Evolutionary conservation across 1,284 basidiomycete genomes (phyloP), one percentile per base, ranked within the genome.

Genomic region (Puccinia sorghi): DNA sequence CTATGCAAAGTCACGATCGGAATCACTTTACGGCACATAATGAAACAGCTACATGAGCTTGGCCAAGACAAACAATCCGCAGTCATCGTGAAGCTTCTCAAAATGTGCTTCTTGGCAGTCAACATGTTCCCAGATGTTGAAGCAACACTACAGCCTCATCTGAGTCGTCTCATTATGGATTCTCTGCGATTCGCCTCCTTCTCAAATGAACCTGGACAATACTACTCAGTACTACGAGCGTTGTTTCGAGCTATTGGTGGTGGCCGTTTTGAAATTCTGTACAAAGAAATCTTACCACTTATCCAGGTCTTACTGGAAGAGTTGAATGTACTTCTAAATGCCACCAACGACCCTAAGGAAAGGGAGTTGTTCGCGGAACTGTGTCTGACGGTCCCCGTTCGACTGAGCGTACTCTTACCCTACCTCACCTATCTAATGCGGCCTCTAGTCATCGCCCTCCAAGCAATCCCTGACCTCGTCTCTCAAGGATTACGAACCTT

Each of bases 231-330:
- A n/a, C 89, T 99, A 15, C 89, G 94, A 72, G 93, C 92, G 0
- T 88, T 99, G 61, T 99, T 99, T 87, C 90, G 96, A 75, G 93
- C 94, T 13, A 99, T 99, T 80, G 97, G 97, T n/a, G 95, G 94
- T 0, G 97, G 96, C 11, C 88, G 93, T 37, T 98, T 97, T 84
- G 97, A 99, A 84, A 88, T 93, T 54, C 86, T 99, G 61, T 99
- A 99, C 87, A 95, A 96, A 84, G 96, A 97, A 83, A 95, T 99
- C 6, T 87, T 98, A 15, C 96, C 97, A 1, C 89, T 99, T 46
- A 88, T 99, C 0, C 96, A 96, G 25, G 95, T 98, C 83, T 94
- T 99, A 90, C 89, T 99, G 77, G 97, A 99, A 84, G 94, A 91
- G 82, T 87, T 99, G 70, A 97, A 97, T 81, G 89, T 92, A 72